These are phyloP conservation scores for Aspergillus persii DNA, from an alignment of 2,329 filamentous ascomycete genomes.

Conservation along the genomic window DNA sequence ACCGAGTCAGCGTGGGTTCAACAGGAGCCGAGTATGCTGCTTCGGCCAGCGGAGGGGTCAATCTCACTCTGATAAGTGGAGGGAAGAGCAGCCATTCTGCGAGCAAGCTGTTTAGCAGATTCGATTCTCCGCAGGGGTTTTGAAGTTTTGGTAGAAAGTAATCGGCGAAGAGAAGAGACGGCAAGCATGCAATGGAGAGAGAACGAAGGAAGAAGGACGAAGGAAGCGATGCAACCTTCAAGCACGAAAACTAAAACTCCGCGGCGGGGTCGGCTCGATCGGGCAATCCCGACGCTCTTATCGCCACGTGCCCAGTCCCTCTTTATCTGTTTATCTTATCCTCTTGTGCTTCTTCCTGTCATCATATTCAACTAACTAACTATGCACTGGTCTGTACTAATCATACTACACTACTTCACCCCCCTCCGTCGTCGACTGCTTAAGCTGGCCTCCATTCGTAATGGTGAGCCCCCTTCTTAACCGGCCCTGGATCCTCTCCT, in stretches of 20 bases:
- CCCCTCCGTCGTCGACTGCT: no score
- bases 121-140: conserved; percentile 32
- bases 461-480: conserved; percentile 59
- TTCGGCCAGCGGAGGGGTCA: not conserved
- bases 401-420: no score
- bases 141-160: conserved; percentile 14
- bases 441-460: conserved; percentile 57
- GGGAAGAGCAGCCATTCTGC: conserved; percentile 55
- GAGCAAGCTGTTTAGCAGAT: conserved; percentile 32
- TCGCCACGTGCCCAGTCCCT: conserved; percentile 22
- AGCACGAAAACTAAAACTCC: not conserved
- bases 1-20: not conserved
- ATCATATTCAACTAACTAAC: no score
- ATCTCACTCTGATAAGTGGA: conserved; percentile 57
- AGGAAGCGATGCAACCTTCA: not conserved
- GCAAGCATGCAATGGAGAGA: conserved; percentile 13
- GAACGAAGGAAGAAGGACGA: not conserved
- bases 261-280: conserved; percentile 25
- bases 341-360: no score
- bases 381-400: not conserved
- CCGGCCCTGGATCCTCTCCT: conserved; percentile 51
- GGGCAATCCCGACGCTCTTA: conserved; percentile 17
- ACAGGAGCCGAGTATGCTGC: not conserved
- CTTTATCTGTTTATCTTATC: not conserved
- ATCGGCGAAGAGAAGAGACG: conserved; percentile 2